Evolutionary conservation across 2,329 filamentous ascomycete genomes (phyloP), one percentile per base, ranked within the genome.

Genomic region (Thelonectria blattea): DNA sequence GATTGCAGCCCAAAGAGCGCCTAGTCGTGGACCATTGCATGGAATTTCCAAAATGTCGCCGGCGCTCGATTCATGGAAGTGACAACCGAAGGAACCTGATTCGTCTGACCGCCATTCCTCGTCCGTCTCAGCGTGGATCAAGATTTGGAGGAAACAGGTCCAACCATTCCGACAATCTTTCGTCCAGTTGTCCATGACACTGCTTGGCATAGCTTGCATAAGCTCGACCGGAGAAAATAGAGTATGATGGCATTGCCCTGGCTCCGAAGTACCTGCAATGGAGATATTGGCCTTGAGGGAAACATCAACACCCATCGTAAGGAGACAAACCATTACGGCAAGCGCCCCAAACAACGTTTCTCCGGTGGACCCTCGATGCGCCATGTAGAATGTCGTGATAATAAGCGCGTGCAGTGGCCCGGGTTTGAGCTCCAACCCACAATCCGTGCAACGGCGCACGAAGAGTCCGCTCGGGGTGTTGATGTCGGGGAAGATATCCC

Each of bases 331-430:
- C 17, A 63, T 3, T 1, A 63, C n/a, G 0, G 65, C 53, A 0
- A 67, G 10, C 1, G 57, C 51, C 0, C 65, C 65, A 15, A 66
- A 67, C 1, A 67, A 46, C 1, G 60, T 66, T 12, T 67, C 65
- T 1, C 51, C 60, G 2, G 22, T 2, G 48, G 61, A 57, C 2
- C 62, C 64, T 1, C 2, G 12, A 1, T 57, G 43, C 0, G 48
- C 51, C 10, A 66, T 15, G 8, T 61, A 62, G 22, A 65, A 67
- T 2, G 47, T 37, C n/a, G 46, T 11, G 22, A 57, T n/a, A 39
- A 57, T 42, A 30, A 57, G 42, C 8, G 42, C 20, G 20, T 52
- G 56, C 18, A 59, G 32, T 17, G 56, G 56, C 24, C 42, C 42
- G 12, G 51, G 39, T 15, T 46, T 52, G 9, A 57, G 15, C 20